phyloP scores from a whole-genome alignment of 305 asterid genomes.

The Fraxinus ornus region DNA sequence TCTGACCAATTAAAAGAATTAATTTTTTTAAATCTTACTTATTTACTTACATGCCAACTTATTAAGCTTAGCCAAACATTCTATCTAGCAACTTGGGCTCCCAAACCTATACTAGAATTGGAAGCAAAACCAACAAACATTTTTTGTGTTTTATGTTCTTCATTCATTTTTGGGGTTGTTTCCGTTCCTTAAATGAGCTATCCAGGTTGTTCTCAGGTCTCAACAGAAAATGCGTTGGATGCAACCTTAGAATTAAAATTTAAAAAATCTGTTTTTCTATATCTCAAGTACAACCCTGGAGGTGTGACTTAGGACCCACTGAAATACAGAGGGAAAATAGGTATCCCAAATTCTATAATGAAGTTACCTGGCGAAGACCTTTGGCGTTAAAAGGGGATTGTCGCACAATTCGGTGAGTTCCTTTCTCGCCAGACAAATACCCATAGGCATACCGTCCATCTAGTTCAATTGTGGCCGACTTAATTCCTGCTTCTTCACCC shows the following conservation, averaged over 20 bases:
- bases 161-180: neutral
- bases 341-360: neutral
- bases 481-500: constrained; percentile 98
- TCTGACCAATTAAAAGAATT: neutral
- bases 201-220: neutral
- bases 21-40: neutral
- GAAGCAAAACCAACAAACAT: neutral
- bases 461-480: constrained; percentile 83
- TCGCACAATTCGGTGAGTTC: constrained; percentile 90
- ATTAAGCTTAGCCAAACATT: neutral
- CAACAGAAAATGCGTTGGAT: neutral
- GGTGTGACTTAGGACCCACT: constrained; percentile 2
- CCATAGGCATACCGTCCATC: constrained; percentile 93
- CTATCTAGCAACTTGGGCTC: neutral
- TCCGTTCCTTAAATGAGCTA: neutral
- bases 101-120: neutral
- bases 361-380: constrained; percentile 89
- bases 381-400: constrained; percentile 95
- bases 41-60: neutral
- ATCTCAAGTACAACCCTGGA: neutral
- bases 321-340: constrained; percentile 1
- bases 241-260: neutral
- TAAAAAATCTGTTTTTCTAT: neutral
- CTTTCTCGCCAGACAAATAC: constrained; percentile 93
- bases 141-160: neutral